Conservation (phyloP, 2,329 filamentous ascomycete genomes). For the Botrytis medusae region DNA sequence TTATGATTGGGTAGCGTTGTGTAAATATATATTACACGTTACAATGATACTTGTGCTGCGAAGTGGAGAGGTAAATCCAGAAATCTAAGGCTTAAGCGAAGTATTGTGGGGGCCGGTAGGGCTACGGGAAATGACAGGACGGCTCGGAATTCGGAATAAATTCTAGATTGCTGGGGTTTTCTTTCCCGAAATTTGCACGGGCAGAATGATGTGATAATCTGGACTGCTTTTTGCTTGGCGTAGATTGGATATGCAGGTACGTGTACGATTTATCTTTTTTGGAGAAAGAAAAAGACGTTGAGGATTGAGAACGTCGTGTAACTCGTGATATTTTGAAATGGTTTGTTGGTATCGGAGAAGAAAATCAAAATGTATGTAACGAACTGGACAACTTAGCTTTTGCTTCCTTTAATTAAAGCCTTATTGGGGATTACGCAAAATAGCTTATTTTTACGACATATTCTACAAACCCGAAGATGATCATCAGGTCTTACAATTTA, state of each 20-base stretch:
- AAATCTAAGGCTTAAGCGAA: not conserved
- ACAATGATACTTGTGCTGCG: not conserved
- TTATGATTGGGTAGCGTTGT: accelerated
- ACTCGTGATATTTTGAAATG: not conserved
- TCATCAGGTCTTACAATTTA: not conserved
- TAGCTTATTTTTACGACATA: not conserved
- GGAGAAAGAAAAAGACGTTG: not conserved
- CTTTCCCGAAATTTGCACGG: constrained; percentile 2
- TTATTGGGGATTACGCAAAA: not conserved
- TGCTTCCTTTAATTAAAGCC: not conserved
- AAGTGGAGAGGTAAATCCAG: not conserved
- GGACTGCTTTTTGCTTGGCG: not conserved
- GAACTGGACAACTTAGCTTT: not conserved
- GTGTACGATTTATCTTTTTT: not conserved
- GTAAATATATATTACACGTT: not conserved
- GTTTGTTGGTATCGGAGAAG: no score
- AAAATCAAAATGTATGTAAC: not conserved
- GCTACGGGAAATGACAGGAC: not conserved
- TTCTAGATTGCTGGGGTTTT: not conserved
- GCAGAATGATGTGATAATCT: not conserved
- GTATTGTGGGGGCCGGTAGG: constrained; percentile 2
- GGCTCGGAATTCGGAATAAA: not conserved
- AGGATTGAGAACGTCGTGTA: not conserved
- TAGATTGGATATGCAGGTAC: not conserved
- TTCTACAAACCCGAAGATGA: not conserved